Percentiles rank a stretch among this genome's conserved stretches.
Conservation (phyloP, 148 eudicot genomes). For the Suaeda aralocaspica region DNA sequence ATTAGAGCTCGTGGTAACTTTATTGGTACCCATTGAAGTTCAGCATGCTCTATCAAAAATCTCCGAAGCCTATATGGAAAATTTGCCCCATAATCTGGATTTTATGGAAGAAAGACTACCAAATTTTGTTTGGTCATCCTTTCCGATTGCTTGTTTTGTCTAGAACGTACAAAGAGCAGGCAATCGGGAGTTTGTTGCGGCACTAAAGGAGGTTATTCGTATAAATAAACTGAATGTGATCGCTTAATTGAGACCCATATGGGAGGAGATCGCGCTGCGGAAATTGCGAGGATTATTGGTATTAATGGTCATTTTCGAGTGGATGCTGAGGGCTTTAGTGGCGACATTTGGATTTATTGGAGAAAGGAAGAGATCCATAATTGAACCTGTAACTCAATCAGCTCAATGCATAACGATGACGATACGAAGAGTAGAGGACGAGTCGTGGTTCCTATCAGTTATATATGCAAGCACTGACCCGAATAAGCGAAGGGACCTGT, state of each 20-base stretch:
- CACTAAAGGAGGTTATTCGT: background rate
- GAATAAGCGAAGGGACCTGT: background rate
- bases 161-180: background rate
- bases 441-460: background rate
- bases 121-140: no score
- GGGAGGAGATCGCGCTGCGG: background rate
- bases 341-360: background rate
- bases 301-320: background rate
- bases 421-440: background rate
- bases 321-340: background rate
- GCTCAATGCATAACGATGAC: background rate
- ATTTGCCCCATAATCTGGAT: background rate
- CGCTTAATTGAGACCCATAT: background rate
- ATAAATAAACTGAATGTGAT: background rate
- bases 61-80: background rate
- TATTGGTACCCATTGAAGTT: background rate
- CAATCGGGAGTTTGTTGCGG: background rate
- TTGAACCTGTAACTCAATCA: background rate
- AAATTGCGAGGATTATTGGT: background rate
- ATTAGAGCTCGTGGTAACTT: background rate
- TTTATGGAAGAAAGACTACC: no score
- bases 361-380: rapidly evolving
- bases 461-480: background rate
- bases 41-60: background rate
- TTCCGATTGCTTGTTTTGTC: background rate